phyloP scores from a whole-genome alignment of 495 filamentous ascomycete species.

The Penicillium herquei region DNA sequence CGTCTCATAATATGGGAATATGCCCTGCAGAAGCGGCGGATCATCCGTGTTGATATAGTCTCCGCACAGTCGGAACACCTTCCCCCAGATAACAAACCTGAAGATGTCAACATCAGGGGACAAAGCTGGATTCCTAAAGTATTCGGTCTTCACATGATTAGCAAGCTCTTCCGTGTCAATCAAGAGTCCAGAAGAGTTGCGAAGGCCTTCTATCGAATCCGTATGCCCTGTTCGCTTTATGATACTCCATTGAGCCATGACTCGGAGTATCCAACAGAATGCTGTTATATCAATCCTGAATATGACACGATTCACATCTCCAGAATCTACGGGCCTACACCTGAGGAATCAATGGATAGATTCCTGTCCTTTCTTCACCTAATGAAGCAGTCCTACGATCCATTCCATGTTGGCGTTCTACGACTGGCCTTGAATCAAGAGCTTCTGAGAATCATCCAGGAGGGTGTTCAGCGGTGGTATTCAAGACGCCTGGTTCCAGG shows the following conservation, averaged over 20 bases:
- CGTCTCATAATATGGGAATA: not conserved
- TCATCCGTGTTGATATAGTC: not conserved
- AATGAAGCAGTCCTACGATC: not conserved
- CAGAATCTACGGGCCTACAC: not conserved
- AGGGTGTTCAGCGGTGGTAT: not conserved
- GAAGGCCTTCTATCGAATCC: not conserved
- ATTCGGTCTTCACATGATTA: not conserved
- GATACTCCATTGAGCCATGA: not conserved
- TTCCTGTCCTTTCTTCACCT: not conserved
- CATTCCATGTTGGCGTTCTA: not conserved
- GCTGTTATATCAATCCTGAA: not conserved
- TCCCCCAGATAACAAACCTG: no score
- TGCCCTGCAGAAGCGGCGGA: not conserved
- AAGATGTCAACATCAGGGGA: no score
- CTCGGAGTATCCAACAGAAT: no score
- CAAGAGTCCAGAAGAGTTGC: not conserved
- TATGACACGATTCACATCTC: not conserved
- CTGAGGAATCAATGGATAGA: not conserved
- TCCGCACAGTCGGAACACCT: not conserved
- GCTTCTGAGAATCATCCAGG: not conserved
- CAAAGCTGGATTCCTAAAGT: not conserved
- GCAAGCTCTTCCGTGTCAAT: conserved; percentile 1
- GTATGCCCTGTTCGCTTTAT: not conserved
- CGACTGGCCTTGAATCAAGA: not conserved
- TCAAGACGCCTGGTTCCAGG: not conserved